phyloP scores from a whole-genome alignment of 352 stramenopile species.

The Globisporangium nunn region DNA sequence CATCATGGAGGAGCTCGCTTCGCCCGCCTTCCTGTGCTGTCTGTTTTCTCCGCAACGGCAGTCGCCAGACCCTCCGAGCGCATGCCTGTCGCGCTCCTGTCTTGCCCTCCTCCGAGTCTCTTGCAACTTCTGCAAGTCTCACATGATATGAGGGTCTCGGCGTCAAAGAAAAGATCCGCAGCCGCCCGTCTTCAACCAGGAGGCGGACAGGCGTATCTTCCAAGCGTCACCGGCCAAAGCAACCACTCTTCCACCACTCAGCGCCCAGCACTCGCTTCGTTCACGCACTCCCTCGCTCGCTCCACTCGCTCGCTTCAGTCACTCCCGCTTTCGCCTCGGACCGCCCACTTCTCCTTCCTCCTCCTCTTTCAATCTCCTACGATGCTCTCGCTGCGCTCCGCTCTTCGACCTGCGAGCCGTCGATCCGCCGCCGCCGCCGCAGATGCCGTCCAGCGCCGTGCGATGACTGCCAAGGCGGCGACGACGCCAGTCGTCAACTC shows the following conservation, averaged over 20 bases:
- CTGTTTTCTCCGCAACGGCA: background rate
- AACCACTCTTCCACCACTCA: too few relatives aligned
- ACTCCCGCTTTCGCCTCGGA: background rate
- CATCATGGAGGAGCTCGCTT: too few relatives aligned
- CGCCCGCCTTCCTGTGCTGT: background rate
- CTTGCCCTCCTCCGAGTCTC: background rate
- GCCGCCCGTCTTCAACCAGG: too few relatives aligned
- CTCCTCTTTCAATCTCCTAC: background rate
- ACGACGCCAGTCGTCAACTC: conserved; percentile 78
- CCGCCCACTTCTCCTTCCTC: background rate
- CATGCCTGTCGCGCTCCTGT: background rate
- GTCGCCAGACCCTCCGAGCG: background rate
- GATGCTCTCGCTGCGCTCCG: conserved; percentile 11
- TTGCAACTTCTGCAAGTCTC: background rate
- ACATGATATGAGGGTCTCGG: background rate
- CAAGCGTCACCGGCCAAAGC: too few relatives aligned
- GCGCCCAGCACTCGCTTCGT: too few relatives aligned
- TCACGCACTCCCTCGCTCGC: too few relatives aligned
- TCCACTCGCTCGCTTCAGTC: too few relatives aligned
- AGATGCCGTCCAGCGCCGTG: conserved; percentile 5
- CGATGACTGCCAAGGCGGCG: conserved; percentile 15
- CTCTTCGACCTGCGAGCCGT: background rate
- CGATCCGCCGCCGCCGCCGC: background rate
- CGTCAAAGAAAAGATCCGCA: too few relatives aligned
- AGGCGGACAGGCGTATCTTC: too few relatives aligned